Base-by-base conservation (phyloP, 176 grass and related monocot species). In the Aegilops sharonensis region DNA sequence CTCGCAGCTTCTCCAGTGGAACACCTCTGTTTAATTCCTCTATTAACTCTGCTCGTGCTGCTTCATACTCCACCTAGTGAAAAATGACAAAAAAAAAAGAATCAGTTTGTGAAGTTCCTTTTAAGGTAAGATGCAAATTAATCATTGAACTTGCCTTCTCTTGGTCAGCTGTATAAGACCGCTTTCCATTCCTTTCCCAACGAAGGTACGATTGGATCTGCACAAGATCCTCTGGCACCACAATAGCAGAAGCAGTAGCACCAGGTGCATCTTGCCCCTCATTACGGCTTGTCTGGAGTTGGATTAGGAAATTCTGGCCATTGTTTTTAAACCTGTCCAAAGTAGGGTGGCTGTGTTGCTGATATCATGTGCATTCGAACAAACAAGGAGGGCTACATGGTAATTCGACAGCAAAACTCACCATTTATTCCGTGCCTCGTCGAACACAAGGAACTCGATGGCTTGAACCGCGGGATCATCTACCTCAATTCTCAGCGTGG, bases 171-270 rank as follows among this genome's bases (percentile, higher is more conserved):
- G 92, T 88, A 87, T 99, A 99, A 79, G 89, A 91, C 82, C 93
- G 92, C 48, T 94, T 99, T 85, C 97, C 97, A 2, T 83, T 93
- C 88, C 94, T 94, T 93, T 99, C 97, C 97, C 97, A 99, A 39
- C 94, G 90, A 85, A 99, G 76, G 89, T 94, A 99, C 36, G 97
- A 91, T 91, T 99, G 97, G 50, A 99, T 92, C 89, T 94, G 94
- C 81, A 99, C 97, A 84, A 99, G 94, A 72, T 99, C 97, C 88
- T 96, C 97, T 27, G 92, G 97, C 54, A 99, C 87, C 50, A 82
- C 78, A 72, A 77, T 72, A 91, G 88, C 78, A 79, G 86, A 81
- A 83, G 52, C 75, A 59, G 83, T 78, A 87, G 78, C 65, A 83
- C 20, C 69, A 69, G 91, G 72, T 72, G 79, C 78, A 83, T 61